These are phyloP conservation scores for Rhizophagus clarus DNA, from an alignment of 192 early-diverging fungal genomes.

Conservation along the genomic window DNA sequence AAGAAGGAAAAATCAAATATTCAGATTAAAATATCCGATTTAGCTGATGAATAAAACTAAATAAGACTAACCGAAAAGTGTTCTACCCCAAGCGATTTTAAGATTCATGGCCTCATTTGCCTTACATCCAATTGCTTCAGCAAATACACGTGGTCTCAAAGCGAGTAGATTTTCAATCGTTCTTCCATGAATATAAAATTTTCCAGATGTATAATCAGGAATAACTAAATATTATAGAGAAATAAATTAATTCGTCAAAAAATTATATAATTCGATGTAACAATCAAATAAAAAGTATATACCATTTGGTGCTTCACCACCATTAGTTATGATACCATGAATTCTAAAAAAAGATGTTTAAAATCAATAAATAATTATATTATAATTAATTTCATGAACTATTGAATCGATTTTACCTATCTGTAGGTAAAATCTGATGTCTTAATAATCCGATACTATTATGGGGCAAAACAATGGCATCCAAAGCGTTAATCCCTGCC, in stretches of 20 bases:
- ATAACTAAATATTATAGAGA: conserved; percentile 49
- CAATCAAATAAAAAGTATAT: neutral
- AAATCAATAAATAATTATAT: neutral
- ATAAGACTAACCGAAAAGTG: conserved; percentile 62
- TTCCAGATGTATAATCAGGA: conserved; percentile 61
- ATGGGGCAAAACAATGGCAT: too few relatives aligned
- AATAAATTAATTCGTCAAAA: neutral
- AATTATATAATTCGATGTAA: neutral
- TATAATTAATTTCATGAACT: too few relatives aligned
- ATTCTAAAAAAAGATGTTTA: conserved; percentile 40
- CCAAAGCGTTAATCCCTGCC: too few relatives aligned
- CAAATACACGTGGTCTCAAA: conserved; percentile 60
- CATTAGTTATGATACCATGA: conserved; percentile 77
- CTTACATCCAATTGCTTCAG: conserved; percentile 55
- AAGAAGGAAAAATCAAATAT: conserved; percentile 17
- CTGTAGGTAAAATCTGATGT: too few relatives aligned
- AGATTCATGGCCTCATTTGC: conserved; percentile 50
- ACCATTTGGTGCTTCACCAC: conserved; percentile 62
- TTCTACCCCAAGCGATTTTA: conserved; percentile 52
- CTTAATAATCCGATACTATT: too few relatives aligned
- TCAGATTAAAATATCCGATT: conserved; percentile 23
- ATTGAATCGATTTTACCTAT: conserved; percentile 36
- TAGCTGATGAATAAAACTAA: conserved; percentile 36
- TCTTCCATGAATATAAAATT: conserved; percentile 61
- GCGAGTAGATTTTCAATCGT: conserved; percentile 47